Conservation (phyloP, 768 basidiomycete species). For the Botryobasidium botryosum region DNA sequence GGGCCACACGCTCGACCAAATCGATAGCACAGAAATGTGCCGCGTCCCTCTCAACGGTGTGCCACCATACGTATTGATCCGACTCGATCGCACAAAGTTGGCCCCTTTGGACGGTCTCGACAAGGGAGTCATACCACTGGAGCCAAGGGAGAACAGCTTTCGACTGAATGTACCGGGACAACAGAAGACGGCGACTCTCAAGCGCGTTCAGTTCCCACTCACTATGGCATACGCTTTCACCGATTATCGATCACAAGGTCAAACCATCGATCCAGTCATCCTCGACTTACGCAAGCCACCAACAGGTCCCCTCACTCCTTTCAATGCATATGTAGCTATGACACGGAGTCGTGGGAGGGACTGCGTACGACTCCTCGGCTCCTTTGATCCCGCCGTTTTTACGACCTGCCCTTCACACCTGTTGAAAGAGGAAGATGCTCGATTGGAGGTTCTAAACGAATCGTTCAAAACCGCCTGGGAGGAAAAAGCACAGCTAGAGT, state of each 20-base stretch:
- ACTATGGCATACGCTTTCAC: constrained; percentile 12
- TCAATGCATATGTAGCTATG: constrained; percentile 6
- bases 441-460: constrained; percentile 10
- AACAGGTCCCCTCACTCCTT: constrained; percentile 2
- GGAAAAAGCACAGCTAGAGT: too few species aligned
- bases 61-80: constrained; percentile 19
- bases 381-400: constrained; percentile 18
- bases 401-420: constrained; percentile 13
- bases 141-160: constrained; percentile 15
- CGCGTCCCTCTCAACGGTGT: constrained; percentile 16
- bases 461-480: too few species aligned
- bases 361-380: constrained; percentile 20
- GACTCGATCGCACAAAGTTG: constrained; percentile 12
- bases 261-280: constrained; percentile 8
- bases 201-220: constrained; percentile 8
- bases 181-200: constrained; percentile 2
- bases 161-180: constrained; percentile 9
- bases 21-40: too few species aligned
- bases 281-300: constrained; percentile 10
- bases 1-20: too few species aligned
- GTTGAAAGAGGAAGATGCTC: constrained; percentile 15
- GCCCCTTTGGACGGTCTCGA: constrained; percentile 18
- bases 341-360: constrained; percentile 14
- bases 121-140: constrained; percentile 20
- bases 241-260: constrained; percentile 10